phyloP scores from a whole-genome alignment of 2,329 filamentous ascomycete genomes.

The Claviceps fusiformis region DNA sequence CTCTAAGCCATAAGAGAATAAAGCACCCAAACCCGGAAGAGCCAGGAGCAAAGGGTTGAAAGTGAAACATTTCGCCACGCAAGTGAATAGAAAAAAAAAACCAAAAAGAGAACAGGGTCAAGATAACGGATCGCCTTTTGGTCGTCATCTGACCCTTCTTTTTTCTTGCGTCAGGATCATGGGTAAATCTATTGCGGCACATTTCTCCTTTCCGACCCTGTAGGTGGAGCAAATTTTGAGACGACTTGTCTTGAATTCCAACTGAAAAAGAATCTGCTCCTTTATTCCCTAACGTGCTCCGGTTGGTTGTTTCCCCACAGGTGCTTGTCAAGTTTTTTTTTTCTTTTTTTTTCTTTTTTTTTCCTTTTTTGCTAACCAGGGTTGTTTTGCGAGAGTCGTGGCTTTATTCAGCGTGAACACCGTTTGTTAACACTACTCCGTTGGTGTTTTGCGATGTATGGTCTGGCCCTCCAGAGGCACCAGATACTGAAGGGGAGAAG shows the following conservation, averaged over 20 bases:
- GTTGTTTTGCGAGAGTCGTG: background rate
- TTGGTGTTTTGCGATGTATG: constrained; percentile 3
- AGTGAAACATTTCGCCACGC: background rate
- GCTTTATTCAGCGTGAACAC: constrained; percentile 5
- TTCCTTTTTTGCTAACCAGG: too few relatives aligned
- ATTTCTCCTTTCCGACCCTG: background rate
- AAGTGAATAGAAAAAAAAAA: background rate
- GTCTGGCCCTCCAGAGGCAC: background rate
- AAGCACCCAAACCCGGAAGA: background rate
- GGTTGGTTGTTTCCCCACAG: background rate
- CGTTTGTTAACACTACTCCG: constrained; percentile 5
- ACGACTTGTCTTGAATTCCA: background rate
- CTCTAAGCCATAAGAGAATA: background rate
- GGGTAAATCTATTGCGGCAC: background rate
- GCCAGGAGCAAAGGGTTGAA: background rate
- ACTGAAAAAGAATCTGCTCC: background rate
- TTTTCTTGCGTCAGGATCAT: too few relatives aligned
- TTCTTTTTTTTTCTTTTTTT: background rate
- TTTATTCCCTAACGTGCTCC: background rate
- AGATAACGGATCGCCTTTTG: background rate
- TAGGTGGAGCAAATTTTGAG: background rate
- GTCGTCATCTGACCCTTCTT: background rate
- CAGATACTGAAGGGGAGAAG: constrained; percentile 21
- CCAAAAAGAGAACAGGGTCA: background rate
- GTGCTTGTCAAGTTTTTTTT: too few relatives aligned